phyloP scores from a whole-genome alignment of 179 eudicot genomes.

The Carnegiea gigantea region DNA sequence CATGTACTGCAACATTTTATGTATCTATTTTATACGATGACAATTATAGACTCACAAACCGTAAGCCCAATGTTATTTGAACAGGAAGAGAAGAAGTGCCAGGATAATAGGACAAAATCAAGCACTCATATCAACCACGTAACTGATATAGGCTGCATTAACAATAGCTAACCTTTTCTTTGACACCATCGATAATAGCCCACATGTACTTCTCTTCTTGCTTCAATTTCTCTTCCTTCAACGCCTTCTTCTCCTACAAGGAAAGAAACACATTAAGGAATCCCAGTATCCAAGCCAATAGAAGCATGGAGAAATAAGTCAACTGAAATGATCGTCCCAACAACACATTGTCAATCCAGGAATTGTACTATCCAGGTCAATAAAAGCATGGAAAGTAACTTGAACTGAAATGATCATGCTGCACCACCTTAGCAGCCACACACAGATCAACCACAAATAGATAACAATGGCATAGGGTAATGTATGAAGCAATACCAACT shows the following conservation, averaged over 20 bases:
- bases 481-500: neutral
- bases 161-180: constrained; percentile 68
- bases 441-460: neutral
- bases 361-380: neutral
- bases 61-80: neutral
- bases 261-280: constrained; percentile 7
- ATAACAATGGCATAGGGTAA: neutral
- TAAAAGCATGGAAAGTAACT: neutral
- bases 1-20: neutral
- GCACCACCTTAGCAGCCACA: neutral
- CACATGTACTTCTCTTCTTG: constrained; percentile 98
- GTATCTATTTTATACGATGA: neutral
- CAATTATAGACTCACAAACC: neutral
- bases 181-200: constrained; percentile 92
- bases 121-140: neutral
- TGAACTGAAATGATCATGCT: neutral
- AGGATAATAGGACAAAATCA: neutral
- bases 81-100: neutral
- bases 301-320: neutral
- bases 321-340: neutral
- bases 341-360: neutral
- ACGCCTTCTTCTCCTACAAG: constrained; percentile 86
- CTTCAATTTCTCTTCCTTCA: constrained; percentile 85
- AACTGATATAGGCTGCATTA: neutral
- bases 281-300: neutral